Evolutionary conservation across 1,139 yeast species (phyloP).

Genomic region (Wickerhamomyces sp.): DNA sequence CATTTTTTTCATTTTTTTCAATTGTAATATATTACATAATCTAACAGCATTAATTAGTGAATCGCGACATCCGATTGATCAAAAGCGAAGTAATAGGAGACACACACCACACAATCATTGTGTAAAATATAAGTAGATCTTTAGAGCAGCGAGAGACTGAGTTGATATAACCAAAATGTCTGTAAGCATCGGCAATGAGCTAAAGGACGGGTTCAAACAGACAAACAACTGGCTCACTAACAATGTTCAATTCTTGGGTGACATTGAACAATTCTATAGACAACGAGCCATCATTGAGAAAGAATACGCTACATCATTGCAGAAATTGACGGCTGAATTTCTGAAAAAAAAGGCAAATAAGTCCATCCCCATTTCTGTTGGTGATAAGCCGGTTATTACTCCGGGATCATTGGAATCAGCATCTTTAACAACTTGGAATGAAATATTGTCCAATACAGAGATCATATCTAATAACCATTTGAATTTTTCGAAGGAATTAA

Average conservation of each 20-base stretch:
- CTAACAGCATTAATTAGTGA: too few relatives aligned
- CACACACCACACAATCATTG: too few relatives aligned
- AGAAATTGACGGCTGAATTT: conserved; percentile 61
- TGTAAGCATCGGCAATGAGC: conserved; percentile 57
- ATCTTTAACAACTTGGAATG: conserved; percentile 91
- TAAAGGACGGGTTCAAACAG: conserved; percentile 72
- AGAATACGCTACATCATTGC: conserved; percentile 72
- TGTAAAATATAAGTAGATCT: too few relatives aligned
- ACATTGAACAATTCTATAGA: conserved; percentile 76
- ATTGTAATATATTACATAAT: too few relatives aligned
- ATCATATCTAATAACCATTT: conserved; percentile 65
- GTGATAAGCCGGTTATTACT: conserved; percentile 84
- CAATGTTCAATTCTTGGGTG: conserved; percentile 72
- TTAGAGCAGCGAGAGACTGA: background rate
- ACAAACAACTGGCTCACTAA: conserved; percentile 75
- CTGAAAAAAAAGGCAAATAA: conserved; percentile 73
- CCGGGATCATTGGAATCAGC: conserved; percentile 96
- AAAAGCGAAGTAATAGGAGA: background rate
- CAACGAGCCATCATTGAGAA: conserved; percentile 79
- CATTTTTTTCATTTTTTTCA: too few relatives aligned
- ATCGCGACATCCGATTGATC: background rate
- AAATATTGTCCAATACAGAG: conserved; percentile 82
- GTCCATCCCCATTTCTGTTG: conserved; percentile 73
- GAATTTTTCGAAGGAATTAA: conserved; percentile 59
- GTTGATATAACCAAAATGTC: background rate